Base-by-base conservation (phyloP, 495 filamentous ascomycete species). In the Pyronema omphalodes region DNA sequence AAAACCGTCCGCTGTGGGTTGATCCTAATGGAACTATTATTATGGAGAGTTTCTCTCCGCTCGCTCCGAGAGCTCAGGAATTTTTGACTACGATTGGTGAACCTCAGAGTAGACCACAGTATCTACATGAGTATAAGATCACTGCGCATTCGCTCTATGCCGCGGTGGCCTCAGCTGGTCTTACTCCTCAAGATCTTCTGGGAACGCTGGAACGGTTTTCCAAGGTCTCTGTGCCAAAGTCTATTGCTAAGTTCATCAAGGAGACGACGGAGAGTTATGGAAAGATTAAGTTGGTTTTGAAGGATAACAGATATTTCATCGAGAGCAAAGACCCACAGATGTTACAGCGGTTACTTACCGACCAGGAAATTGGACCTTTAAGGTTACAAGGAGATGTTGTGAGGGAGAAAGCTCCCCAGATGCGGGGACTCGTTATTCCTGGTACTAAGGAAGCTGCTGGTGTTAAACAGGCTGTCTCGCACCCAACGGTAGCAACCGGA, bases 41-140 rank as follows among this genome's bases (percentile, higher is more conserved):
- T 64, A 73, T 96, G n/a, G 91, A 99, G 73, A 93, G 86, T 57
- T 96, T 95, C 71, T 87, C 81, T 35, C 84, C 88, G 0, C 69
- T 88, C 40, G 83, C 88, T 17, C 73, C 79, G 36, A 81, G 88
- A 62, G 91, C 87, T 2, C 85, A 93, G 58, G 87, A 94, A 66
- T 95, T 98, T 67, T 72, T 98, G 53, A 93, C 89, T 50, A 94
- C 88, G 41, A 86, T 98, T 60, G 88, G 89, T 37, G 91, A 98
- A 69, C 91, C 91, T 41, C 71, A 86, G 57, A 94, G 87, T 19
- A 78, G 91, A 37, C 89, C 91, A 43, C 79, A 75, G 8, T 86
- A 83, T 63, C 72, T 98, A 9, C 93, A 96, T 66, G 91, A 98
- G 68, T 99, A 96, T 69, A 75, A 79, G 35, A 73, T 99, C 62